Conservation (phyloP, 2,329 filamentous ascomycete genomes). For the Rachicladosporium sp. region DNA sequence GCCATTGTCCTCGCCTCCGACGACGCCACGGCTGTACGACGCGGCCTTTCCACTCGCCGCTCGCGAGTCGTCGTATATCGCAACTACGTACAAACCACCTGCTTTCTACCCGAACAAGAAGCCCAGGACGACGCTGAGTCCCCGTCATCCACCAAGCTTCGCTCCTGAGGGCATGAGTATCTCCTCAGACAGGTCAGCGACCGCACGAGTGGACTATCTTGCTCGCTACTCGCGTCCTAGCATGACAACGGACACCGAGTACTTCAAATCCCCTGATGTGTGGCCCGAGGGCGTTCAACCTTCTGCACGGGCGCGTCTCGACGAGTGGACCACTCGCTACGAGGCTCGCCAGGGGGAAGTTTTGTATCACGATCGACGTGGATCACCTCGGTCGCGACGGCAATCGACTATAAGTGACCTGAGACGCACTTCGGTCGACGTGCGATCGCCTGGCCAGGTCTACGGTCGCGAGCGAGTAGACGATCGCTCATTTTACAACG, state of each 20-base stretch:
- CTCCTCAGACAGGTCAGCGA: neutral
- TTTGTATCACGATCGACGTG: no score
- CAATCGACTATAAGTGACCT: no score
- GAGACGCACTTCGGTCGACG: no score
- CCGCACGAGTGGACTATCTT: neutral
- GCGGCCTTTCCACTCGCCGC: slow-evolving; percentile 16
- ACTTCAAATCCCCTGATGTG: neutral
- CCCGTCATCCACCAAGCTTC: slow-evolving; percentile 1
- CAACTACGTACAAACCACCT: slow-evolving; percentile 22
- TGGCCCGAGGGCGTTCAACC: no score
- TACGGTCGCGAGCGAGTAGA: no score
- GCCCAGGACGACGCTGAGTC: slow-evolving; percentile 13
- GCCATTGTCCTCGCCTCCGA: slow-evolving; percentile 5
- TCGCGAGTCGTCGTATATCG: slow-evolving; percentile 19
- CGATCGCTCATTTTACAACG: no score
- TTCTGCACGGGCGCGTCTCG: no score
- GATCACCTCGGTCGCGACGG: no score
- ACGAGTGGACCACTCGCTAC: no score
- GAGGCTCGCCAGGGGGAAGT: no score
- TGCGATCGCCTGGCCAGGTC: no score
- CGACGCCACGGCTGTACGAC: slow-evolving; percentile 17
- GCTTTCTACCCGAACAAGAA: slow-evolving; percentile 26
- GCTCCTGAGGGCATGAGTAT: slow-evolving; percentile 2
- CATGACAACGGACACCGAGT: no score
- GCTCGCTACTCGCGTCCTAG: neutral